Base-by-base conservation (phyloP, 768 basidiomycete genomes). In the Gymnopilus junonius region DNA sequence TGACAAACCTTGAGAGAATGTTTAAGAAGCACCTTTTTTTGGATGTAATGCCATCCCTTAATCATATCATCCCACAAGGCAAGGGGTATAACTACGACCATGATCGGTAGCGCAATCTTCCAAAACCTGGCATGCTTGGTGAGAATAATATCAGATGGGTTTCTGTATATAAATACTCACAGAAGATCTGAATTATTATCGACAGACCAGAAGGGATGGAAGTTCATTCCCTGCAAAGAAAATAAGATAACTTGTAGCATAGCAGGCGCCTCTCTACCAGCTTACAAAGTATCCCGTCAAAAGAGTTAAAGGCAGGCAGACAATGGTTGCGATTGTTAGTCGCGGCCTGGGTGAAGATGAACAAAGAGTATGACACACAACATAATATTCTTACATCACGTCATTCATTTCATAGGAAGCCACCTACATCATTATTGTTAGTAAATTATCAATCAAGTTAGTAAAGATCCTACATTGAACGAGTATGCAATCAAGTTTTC, bases 321-420 rank as follows among this genome's bases (percentile, higher is more conserved):
- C 85, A 68, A 91, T 88, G 1, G 88, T 91, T 3, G 84, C 86
- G 14, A 89, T 75, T 7, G 89, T 91, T 40, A 92, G 76, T 51
- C 84, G 83, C 42, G 86, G 86, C 86, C 86, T 87, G 61, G 10
- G 39, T 27, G 21, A 34, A 61, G 15, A 23, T 48, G 27, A 59
- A 37, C 32, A 43, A n/a, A 27, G 35, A 39, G 63, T 58, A 35
- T 25, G 15, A 23, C 20, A 23, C 20, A 8, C 14, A 27, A 10
- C 46, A 54, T 62, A 8, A 32, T 35, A 43, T n/a, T 72, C 81
- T 40, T 69, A 85, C 89, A 92, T 92, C 51, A 87, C 85, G 72
- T 87, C 80, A 70, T 91, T 91, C 88, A 87, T 91, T 66, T 91
- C 85, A 70, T 91, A 88, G 11, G 89, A 87, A 15, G 87, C 83